Base-by-base conservation (phyloP, 148 eudicot genomes). In the Nepenthes mirabilis region DNA sequence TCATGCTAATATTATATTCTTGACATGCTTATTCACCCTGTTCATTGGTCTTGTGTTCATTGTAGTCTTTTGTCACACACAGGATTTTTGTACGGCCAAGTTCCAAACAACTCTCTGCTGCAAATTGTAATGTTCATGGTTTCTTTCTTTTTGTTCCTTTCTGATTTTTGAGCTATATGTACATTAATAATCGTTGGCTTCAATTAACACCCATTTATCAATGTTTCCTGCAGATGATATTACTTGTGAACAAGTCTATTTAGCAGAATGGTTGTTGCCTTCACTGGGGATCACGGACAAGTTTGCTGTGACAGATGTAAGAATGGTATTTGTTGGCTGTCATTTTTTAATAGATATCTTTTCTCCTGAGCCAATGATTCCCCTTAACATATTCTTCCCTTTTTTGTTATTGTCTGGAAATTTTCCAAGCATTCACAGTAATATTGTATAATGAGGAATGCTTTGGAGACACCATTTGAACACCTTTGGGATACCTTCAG, bases 51-150 rank as follows among this genome's bases (percentile, higher is more conserved):
- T 71, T 58, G 58, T 65, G 59, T 49, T 66, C 59, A 49, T 61
- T 67, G 83, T 85, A 90, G 97, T 75, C 90, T 51, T 78, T 88
- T 58, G 86, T 88, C 64, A 79, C 94, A 53, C 90, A 91, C 63
- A 73, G 94, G 75, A 62, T 88, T 61, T 79, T 73, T 70, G 69
- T 91, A 55, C 84, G 62, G 69, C 79, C 90, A 81, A 85, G 74
- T 74, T 60, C 47, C 62, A 69, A 63, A 55, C 6, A 37, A 14
- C 8, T 57, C 37, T 33, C 50, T 57, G 34, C 73, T 43, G 63
- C 45, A 68, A 55, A 67, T 32, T 43, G 59, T 66, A 55, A 47
- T 57, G 34, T 35, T 36, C 56, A 59, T 58, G 36, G 1, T 50
- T 57, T 58, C 33, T 58, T 34, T 13, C 33, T 35, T 65, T 69